Percentiles rank a stretch among this genome's conserved stretches.
Conservation (phyloP, 106 monocot species). For the Vanilla planifolia region DNA sequence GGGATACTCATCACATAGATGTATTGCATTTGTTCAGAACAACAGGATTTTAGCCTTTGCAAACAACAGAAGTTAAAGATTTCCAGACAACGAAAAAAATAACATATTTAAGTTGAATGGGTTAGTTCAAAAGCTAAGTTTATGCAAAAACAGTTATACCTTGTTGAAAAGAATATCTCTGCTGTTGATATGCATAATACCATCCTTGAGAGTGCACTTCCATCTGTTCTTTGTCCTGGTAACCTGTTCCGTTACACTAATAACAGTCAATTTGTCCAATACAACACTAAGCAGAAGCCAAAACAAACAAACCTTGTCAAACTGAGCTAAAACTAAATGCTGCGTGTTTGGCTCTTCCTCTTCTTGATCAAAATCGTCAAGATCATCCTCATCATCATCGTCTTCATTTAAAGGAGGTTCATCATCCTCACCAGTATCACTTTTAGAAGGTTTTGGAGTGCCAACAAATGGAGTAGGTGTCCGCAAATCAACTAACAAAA, state of each 20-base stretch:
- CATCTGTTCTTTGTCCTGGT: slow-evolving; percentile 81
- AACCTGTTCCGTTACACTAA: slow-evolving; percentile 34
- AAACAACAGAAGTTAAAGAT: too few species aligned
- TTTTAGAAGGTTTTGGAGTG: slow-evolving; percentile 67
- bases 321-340: slow-evolving; percentile 90
- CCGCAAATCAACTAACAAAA: slow-evolving; percentile 40
- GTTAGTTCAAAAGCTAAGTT: too few species aligned
- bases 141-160: slow-evolving; percentile 20
- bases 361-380: slow-evolving; percentile 75
- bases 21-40: too few species aligned
- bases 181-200: slow-evolving; percentile 90
- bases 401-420: slow-evolving; percentile 97
- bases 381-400: slow-evolving; percentile 78
- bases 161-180: slow-evolving; percentile 95
- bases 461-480: slow-evolving; percentile 48
- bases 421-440: slow-evolving; percentile 63
- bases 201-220: slow-evolving; percentile 95
- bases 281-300: neutral
- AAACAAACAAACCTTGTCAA: slow-evolving; percentile 73
- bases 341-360: slow-evolving; percentile 78
- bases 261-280: neutral
- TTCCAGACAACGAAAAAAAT: too few species aligned
- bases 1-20: too few species aligned
- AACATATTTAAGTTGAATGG: too few species aligned
- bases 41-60: too few species aligned